A percentile compares a stretch with the other conserved stretches of the same genome.
phyloP scores from a whole-genome alignment of 192 early-diverging fungal species.

The Chytriomyces hyalinus region DNA sequence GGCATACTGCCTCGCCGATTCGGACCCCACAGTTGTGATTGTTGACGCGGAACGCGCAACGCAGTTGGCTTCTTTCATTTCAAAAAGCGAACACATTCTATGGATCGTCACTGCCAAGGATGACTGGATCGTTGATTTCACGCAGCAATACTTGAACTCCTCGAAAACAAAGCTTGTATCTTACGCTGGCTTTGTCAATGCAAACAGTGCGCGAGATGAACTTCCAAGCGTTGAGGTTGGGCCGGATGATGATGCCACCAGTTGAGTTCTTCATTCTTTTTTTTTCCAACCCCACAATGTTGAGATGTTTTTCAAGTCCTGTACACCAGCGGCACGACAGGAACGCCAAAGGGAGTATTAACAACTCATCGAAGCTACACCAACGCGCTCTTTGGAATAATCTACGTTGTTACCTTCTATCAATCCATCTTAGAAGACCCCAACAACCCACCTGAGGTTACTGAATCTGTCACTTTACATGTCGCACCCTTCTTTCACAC shows the following conservation, averaged over 20 bases:
- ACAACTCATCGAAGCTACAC: slow-evolving; percentile 28
- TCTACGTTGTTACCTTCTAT: not conserved
- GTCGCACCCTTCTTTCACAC: slow-evolving; percentile 35
- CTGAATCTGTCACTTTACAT: slow-evolving; percentile 13
- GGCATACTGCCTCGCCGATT: slow-evolving; percentile 26
- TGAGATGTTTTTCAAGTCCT: not conserved
- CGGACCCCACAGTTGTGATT: slow-evolving; percentile 12
- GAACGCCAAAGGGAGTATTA: slow-evolving; percentile 32
- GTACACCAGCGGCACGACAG: slow-evolving; percentile 39
- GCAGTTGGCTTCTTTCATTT: not conserved
- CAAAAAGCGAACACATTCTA: not conserved
- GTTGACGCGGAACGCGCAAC: slow-evolving; percentile 24
- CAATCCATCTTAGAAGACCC: not conserved
- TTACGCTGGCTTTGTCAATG: not conserved
- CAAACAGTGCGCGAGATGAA: not conserved
- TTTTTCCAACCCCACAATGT: too few relatives aligned
- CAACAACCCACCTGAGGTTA: not conserved
- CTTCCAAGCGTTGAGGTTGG: slow-evolving; percentile 15
- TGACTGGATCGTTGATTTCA: not conserved
- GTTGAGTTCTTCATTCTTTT: not conserved
- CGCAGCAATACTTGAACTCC: not conserved
- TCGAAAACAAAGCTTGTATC: not conserved
- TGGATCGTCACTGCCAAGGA: not conserved
- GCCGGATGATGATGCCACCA: slow-evolving; percentile 19
- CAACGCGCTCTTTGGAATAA: not conserved